phyloP scores from a whole-genome alignment of 306 rosid genomes.

The Senna tora region DNA sequence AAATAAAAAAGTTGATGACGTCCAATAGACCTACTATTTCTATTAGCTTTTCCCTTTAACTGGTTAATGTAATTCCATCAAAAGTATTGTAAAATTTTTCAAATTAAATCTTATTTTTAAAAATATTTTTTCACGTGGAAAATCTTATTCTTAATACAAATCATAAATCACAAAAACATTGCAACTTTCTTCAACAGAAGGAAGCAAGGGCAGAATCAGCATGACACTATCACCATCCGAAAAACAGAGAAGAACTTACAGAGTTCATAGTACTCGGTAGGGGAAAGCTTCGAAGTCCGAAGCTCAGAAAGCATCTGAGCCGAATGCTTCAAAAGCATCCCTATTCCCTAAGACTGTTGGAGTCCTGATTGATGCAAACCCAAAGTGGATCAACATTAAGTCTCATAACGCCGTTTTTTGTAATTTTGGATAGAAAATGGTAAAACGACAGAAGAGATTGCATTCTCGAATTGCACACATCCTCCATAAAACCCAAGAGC shows the following conservation, averaged over 20 bases:
- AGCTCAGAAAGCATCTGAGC: conserved; percentile 99
- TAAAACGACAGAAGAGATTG: background rate
- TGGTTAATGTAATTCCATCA: no score
- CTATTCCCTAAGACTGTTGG: conserved; percentile 91
- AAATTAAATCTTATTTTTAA: no score
- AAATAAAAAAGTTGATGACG: no score
- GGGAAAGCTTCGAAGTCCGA: conserved; percentile 92
- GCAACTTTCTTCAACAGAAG: background rate
- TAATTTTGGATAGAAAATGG: background rate
- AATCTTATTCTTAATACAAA: no score
- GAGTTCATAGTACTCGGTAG: conserved; percentile 88
- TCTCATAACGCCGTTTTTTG: background rate
- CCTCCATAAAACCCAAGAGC: conserved; percentile 13
- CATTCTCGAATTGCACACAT: background rate
- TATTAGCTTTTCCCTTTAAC: no score
- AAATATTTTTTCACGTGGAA: no score
- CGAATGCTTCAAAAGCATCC: conserved; percentile 85
- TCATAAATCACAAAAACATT: conserved; percentile 28
- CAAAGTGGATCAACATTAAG: conserved; percentile 34
- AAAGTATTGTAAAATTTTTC: no score
- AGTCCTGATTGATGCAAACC: conserved; percentile 66
- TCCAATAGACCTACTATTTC: no score
- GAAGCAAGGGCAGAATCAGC: conserved; percentile 7
- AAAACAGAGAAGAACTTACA: conserved; percentile 58
- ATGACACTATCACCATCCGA: background rate